Evolutionary conservation across 2,329 filamentous ascomycete genomes (phyloP), one percentile per base, ranked within the genome.

Genomic region (Botrytis byssoidea): DNA sequence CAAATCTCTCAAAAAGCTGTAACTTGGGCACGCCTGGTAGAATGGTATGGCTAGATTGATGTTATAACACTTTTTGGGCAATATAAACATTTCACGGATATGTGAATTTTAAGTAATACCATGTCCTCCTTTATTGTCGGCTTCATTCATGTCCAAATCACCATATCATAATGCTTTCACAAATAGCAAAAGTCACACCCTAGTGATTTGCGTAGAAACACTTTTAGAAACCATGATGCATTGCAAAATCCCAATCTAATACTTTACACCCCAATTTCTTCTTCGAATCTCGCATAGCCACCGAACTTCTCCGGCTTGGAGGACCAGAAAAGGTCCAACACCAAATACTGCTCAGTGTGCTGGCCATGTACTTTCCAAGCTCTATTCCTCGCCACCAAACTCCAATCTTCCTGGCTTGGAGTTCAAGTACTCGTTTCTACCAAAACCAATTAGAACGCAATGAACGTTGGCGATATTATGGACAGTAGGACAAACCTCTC

Each of bases 351-450:
- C 75, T 75, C 76, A 77, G 75, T 67, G 75, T 74, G 65, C n/a
- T 70, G 68, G 72, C 48, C 64, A 48, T 71, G 73, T 74, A 74
- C 66, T 63, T 72, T 44, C 71, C 57, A 65, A 66, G 66, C 59
- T 75, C 75, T 78, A 76, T 76, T 85, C 85, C 75, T 83, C 83
- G 46, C 85, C 85, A 73, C 77, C 84, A 76, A 83, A 86, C 79
- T 87, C 84, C 55, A 85, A 83, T 79, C 91, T 90, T 70, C 92
- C 92, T 73, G 87, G 85, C 88, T 94, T 94, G 79, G 91, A 93
- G 88, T 94, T 93, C 80, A 93, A 86, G 85, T 92, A 94, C 82
- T 94, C 87, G 86, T 94, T 94, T 84, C 92, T 94, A 67, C 18
- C 9, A 40, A 35, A 40, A 14, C 37, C 57, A 20, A 48, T 71